phyloP scores from a whole-genome alignment of 2,329 filamentous ascomycete species.

The Meredithiella fracta region DNA sequence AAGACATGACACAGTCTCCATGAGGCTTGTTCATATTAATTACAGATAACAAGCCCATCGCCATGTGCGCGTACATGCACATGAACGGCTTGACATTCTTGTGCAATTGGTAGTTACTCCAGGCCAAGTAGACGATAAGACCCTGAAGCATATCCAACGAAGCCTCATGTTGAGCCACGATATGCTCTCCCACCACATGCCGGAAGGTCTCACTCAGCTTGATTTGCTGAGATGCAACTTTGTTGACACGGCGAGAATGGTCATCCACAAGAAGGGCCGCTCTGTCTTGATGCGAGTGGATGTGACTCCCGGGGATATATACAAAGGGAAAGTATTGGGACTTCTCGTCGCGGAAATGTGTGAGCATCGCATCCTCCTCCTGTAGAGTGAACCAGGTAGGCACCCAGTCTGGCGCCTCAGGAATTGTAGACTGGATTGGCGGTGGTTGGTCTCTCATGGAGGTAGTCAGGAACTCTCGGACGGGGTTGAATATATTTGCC shows the following conservation, averaged over 20 bases:
- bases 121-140: conserved; percentile 19
- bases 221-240: conserved; percentile 17
- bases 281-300: conserved; percentile 19
- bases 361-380: conserved; percentile 10
- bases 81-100: conserved; percentile 5
- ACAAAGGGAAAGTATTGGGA: conserved; percentile 20
- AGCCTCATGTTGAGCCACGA: conserved; percentile 17
- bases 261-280: conserved; percentile 25
- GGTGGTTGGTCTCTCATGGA: conserved; percentile 1
- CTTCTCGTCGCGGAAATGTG: conserved; percentile 17
- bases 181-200: conserved; percentile 17
- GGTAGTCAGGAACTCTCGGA: conserved; percentile 8
- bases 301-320: conserved; percentile 15
- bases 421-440: background rate
- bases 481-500: conserved; percentile 14
- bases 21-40: conserved; percentile 12
- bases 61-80: conserved; percentile 10
- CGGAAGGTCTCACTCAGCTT: conserved; percentile 17
- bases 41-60: conserved; percentile 9
- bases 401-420: conserved; percentile 8
- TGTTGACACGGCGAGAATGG: conserved; percentile 22
- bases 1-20: conserved; percentile 1
- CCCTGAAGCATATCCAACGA: conserved; percentile 20
- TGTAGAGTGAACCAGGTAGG: conserved; percentile 1
- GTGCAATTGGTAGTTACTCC: conserved; percentile 17